A percentile compares a stretch with the other conserved stretches of the same genome.
These are phyloP conservation scores for Naganishia albida DNA, from an alignment of 1,284 basidiomycete genomes.

Conservation along the genomic window DNA sequence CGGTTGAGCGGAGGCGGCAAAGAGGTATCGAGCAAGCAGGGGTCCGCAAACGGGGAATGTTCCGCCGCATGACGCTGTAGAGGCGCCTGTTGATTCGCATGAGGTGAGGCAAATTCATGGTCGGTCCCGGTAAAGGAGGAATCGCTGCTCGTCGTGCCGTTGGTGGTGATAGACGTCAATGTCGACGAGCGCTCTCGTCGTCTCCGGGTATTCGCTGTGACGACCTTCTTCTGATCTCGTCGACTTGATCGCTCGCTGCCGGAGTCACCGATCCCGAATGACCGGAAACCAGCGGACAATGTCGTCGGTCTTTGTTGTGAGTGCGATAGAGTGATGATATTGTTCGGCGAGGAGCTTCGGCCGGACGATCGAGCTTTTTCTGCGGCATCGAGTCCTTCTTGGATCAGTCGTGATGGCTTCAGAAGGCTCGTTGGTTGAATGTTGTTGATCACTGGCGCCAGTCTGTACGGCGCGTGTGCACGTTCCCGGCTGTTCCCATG, in stretches of 20 bases:
- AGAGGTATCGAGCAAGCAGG: neutral
- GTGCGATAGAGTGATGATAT: conserved; percentile 7
- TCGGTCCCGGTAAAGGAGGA: neutral
- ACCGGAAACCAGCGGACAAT: no score
- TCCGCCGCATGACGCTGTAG: neutral
- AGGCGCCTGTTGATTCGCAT: neutral
- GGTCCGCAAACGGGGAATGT: conserved; percentile 17
- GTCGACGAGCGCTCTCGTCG: neutral
- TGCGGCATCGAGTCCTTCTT: conserved; percentile 9
- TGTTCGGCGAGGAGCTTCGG: neutral
- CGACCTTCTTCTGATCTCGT: neutral
- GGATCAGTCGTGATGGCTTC: conserved; percentile 23
- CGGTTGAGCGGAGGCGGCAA: conserved; percentile 6
- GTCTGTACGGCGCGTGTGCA: neutral
- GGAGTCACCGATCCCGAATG: neutral
- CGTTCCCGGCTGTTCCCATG: neutral
- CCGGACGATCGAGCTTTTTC: conserved; percentile 4
- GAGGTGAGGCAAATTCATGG: neutral
- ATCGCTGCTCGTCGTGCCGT: conserved; percentile 5
- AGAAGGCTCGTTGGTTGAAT: conserved; percentile 16
- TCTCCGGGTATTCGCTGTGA: no score
- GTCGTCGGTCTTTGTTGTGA: neutral
- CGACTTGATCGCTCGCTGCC: conserved; percentile 2
- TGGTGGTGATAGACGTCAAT: conserved; percentile 2
- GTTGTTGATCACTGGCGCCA: neutral